Base-by-base conservation (phyloP, 2,329 filamentous ascomycete genomes). In the Clathrospora elynae region DNA sequence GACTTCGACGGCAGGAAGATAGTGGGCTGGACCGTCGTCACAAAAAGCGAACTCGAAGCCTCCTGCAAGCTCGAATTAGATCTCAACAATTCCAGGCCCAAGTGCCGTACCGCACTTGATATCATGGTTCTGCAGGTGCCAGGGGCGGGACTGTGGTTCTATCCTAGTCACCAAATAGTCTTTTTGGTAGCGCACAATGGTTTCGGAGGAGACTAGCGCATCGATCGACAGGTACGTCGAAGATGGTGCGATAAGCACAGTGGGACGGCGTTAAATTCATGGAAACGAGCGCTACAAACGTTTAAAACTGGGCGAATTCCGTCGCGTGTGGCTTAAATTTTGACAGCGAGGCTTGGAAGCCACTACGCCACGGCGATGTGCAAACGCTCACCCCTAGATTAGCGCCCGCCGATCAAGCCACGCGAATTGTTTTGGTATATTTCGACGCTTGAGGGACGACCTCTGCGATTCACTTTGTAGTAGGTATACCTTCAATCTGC, bases 61-160 rank as follows among this genome's bases (percentile, higher is more conserved):
- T 42, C 34, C 29, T 13, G 28, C 13, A 42, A 38, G 34, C 43
- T 30, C 33, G 43, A 46, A 29, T 46, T 46, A 42, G 43, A 46
- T 42, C 14, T 42, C 33, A 22, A 30, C 31, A 46, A 13, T 31
- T 37, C 28, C 30, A 28, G 26, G 29, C 43, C 19, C 30, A 18
- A 37, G 7, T 42, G 23, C 28, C 23, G 23, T 37, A 28, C 22
- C 29, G 16, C 28, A 42, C 33, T 20, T 16, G 12, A 25, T 16
- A 28, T n/a, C n/a, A n/a, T n/a, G 33, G 16, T 35, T 25, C 41
- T 46, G 46, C 46, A 41, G 17, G 32, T 13, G 42, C 42, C 39
- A 34, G 46, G 46, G 35, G 35, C 35, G 29, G 32, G 17, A 12
- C 13, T 25, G 23, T 39, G 29, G 35, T 26, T 33, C 23, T 35